phyloP scores from a whole-genome alignment of 257 asterid species.

The Eustoma russellianum region DNA sequence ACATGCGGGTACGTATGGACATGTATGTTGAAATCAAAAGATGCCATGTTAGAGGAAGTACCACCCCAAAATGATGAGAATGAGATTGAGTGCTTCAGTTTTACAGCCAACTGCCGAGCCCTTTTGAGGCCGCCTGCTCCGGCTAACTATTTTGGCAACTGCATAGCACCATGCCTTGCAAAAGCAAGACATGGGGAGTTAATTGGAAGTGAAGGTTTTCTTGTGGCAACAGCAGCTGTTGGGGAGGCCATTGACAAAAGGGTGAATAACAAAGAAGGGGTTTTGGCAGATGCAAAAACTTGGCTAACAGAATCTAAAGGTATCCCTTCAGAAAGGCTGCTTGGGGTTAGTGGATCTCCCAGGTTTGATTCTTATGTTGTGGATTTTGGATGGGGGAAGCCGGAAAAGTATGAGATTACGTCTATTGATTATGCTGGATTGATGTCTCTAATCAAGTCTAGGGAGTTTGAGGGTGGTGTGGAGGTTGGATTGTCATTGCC shows the following conservation, averaged over 20 bases:
- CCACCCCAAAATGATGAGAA: constrained; percentile 2
- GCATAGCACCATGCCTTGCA: constrained; percentile 4
- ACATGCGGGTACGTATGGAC: constrained; percentile 31
- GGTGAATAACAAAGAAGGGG: constrained; percentile 6
- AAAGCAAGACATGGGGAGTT: constrained; percentile 10
- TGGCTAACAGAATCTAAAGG: too few relatives aligned
- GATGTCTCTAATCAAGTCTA: constrained; percentile 17
- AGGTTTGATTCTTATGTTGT: constrained; percentile 12
- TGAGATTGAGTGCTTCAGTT: constrained; percentile 25
- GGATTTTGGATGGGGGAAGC: constrained; percentile 27
- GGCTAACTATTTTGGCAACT: constrained; percentile 30
- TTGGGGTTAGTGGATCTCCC: constrained; percentile 18
- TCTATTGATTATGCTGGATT: constrained; percentile 12
- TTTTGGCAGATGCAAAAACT: constrained; percentile 4
- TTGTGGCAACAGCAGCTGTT: constrained; percentile 9
- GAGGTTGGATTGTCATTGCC: constrained; percentile 24
- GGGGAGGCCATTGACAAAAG: constrained; percentile 8
- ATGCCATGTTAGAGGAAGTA: constrained; percentile 5
- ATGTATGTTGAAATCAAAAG: constrained; percentile 28
- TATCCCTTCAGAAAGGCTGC: neutral
- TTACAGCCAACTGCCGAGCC: constrained; percentile 21
- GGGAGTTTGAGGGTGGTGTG: constrained; percentile 18
- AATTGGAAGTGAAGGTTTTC: constrained; percentile 24
- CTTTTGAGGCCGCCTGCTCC: constrained; percentile 32
- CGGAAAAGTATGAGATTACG: constrained; percentile 8